phyloP scores from a whole-genome alignment of 208 protist genomes.

The Wallacemonas rigidus region DNA sequence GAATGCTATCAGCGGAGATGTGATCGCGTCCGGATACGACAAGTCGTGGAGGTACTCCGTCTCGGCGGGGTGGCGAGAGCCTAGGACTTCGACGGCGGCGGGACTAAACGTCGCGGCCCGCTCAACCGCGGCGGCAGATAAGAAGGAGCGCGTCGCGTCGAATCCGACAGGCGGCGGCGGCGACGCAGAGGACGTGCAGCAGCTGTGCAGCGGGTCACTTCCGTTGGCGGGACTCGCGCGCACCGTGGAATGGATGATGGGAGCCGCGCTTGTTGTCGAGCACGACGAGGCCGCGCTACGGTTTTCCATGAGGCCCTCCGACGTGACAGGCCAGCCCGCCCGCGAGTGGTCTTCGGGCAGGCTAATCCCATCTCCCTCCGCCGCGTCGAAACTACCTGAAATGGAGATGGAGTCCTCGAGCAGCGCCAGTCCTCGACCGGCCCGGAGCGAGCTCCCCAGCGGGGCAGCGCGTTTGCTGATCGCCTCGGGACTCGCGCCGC shows the following conservation, averaged over 20 bases:
- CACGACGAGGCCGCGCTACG: background rate
- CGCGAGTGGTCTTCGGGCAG: background rate
- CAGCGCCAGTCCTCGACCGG: conserved; percentile 37
- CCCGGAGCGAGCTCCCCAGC: background rate
- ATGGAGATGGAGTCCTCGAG: conserved; percentile 32
- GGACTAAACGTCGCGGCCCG: conserved; percentile 35
- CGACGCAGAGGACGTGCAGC: background rate
- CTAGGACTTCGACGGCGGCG: conserved; percentile 19
- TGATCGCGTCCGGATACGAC: background rate
- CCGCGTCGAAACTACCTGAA: conserved; percentile 8
- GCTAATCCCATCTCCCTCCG: background rate
- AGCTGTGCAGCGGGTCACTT: background rate
- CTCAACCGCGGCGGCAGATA: background rate
- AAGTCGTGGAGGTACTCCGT: background rate
- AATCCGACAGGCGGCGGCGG: background rate
- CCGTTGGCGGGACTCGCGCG: too few relatives aligned
- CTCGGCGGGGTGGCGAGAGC: background rate
- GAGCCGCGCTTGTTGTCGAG: background rate
- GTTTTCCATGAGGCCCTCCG: background rate
- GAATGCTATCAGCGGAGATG: background rate
- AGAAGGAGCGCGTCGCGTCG: background rate
- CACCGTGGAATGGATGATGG: background rate
- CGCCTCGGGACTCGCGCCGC: background rate
- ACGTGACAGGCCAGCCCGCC: background rate
- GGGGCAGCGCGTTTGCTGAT: background rate